phyloP scores from a whole-genome alignment of 1,139 yeast species.

The Blastobotrys illinoisensis region DNA sequence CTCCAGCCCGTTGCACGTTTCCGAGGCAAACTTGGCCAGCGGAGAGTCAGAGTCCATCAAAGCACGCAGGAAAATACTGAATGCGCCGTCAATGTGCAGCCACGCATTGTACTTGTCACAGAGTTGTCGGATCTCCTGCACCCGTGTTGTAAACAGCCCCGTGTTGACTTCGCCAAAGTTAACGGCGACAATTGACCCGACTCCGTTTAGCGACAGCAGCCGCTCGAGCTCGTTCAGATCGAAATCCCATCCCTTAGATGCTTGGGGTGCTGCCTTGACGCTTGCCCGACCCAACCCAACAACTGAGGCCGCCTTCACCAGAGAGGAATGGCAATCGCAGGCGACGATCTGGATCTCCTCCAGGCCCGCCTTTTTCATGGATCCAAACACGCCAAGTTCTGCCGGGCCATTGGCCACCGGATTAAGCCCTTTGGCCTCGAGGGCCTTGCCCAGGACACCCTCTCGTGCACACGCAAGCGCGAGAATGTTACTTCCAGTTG shows the following conservation, averaged over 20 bases:
- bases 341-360: constrained; percentile 20
- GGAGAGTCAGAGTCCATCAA: constrained; percentile 12
- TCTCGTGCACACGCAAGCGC: constrained; percentile 26
- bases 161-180: constrained; percentile 29
- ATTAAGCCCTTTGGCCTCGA: background rate
- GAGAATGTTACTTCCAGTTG: constrained; percentile 26
- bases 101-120: constrained; percentile 27
- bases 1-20: constrained; percentile 21
- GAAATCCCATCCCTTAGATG: constrained; percentile 21
- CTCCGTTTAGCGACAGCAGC: constrained; percentile 8
- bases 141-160: constrained; percentile 21
- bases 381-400: constrained; percentile 17
- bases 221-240: constrained; percentile 18
- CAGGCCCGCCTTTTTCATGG: constrained; percentile 17
- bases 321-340: constrained; percentile 24
- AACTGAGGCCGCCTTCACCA: constrained; percentile 24
- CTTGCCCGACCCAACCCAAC: constrained; percentile 24
- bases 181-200: constrained; percentile 21
- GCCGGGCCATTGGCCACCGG: constrained; percentile 1
- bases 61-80: constrained; percentile 22
- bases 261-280: constrained; percentile 15
- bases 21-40: constrained; percentile 13
- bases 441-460: constrained; percentile 11
- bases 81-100: constrained; percentile 29
- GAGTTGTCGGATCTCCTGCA: constrained; percentile 18